Evolutionary conservation across 208 protist species (phyloP).

Genomic region (Spongospora subterranea): DNA sequence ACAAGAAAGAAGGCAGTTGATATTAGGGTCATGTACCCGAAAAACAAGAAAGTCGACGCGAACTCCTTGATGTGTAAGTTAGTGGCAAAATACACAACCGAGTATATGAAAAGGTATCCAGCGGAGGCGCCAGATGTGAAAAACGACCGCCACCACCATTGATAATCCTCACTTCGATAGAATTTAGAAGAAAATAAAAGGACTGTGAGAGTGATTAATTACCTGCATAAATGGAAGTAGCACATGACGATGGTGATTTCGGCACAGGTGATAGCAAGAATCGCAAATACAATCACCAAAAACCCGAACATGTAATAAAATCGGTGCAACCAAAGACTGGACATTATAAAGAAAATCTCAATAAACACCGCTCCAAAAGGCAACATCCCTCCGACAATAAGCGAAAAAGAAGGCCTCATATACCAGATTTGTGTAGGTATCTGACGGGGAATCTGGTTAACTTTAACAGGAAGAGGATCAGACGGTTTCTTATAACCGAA

Average conservation of each 20-base stretch:
- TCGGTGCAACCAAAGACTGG: constrained; percentile 87
- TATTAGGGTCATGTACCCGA: constrained; percentile 69
- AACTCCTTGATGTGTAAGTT: constrained; percentile 67
- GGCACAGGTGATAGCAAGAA: constrained; percentile 89
- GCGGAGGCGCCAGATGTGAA: constrained; percentile 68
- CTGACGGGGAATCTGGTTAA: constrained; percentile 93
- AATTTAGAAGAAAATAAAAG: not conserved
- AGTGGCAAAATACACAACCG: constrained; percentile 69
- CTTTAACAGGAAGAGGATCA: constrained; percentile 83
- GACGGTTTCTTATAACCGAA: constrained; percentile 86
- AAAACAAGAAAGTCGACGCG: constrained; percentile 71
- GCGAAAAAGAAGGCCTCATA: constrained; percentile 78
- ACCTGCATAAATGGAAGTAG: constrained; percentile 96
- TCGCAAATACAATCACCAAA: constrained; percentile 91
- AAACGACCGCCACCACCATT: constrained; percentile 73
- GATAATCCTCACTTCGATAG: constrained; percentile 67
- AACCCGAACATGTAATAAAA: constrained; percentile 98
- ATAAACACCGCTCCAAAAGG: constrained; percentile 96
- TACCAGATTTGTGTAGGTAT: constrained; percentile 87
- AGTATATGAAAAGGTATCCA: constrained; percentile 72
- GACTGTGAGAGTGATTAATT: constrained; percentile 73
- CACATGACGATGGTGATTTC: constrained; percentile 95
- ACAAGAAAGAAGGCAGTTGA: constrained; percentile 68
- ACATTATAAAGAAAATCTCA: constrained; percentile 97
- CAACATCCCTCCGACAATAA: constrained; percentile 86